These are phyloP conservation scores for Phytophthora sansomeana DNA, from an alignment of 352 stramenopile species.

Conservation along the genomic window DNA sequence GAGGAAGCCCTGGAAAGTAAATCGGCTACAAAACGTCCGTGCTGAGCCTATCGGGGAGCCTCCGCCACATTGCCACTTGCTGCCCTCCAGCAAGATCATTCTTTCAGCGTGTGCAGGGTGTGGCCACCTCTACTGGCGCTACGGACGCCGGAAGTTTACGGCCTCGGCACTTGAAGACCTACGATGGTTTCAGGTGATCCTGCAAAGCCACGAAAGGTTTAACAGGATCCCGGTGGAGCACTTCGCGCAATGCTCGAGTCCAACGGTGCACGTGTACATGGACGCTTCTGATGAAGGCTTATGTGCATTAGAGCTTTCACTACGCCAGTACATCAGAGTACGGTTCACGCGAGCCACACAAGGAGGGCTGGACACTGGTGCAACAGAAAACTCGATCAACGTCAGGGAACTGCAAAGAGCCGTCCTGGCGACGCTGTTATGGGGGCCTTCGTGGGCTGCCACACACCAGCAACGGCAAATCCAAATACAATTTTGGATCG, in stretches of 20 bases:
- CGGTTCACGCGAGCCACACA: background rate
- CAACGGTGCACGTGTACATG: conserved; percentile 11
- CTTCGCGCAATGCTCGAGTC: background rate
- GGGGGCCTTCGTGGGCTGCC: background rate
- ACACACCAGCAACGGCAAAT: background rate
- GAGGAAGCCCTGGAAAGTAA: background rate
- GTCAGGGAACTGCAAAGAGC: conserved; percentile 1
- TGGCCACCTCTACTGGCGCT: background rate
- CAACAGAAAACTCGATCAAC: conserved; percentile 2
- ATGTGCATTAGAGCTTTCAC: background rate
- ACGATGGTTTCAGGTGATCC: background rate
- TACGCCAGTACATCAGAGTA: conserved; percentile 5
- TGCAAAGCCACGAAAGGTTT: background rate
- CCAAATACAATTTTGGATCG: conserved; percentile 2
- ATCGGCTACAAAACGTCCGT: background rate
- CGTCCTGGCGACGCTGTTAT: background rate
- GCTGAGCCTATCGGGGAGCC: background rate
- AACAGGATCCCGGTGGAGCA: background rate
- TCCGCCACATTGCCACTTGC: background rate
- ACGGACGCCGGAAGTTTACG: background rate
- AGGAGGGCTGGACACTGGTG: background rate
- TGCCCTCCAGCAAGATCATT: background rate
- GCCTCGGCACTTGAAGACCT: background rate
- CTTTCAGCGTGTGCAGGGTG: conserved; percentile 1
- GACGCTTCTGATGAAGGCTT: conserved; percentile 6